Evolutionary conservation across 2,329 filamentous ascomycete species (phyloP).

Genomic region (Alternaria tenuissima): DNA sequence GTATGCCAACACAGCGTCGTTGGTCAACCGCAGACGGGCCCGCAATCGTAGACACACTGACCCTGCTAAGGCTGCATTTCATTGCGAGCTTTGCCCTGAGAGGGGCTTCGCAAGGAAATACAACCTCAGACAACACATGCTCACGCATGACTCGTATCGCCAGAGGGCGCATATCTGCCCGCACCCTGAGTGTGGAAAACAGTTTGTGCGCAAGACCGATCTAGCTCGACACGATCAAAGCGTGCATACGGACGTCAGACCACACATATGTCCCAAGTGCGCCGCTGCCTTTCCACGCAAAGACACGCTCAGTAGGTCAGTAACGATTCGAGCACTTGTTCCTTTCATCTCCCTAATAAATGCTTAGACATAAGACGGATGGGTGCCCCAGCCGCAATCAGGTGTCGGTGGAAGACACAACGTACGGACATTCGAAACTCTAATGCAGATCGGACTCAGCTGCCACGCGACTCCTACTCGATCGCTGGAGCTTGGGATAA

Average conservation of each 20-base stretch:
- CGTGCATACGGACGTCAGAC: slow-evolving; percentile 78
- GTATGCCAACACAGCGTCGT: slow-evolving; percentile 8
- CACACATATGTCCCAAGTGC: slow-evolving; percentile 76
- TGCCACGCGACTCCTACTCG: slow-evolving; percentile 12
- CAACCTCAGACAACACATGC: slow-evolving; percentile 87
- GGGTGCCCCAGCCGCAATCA: slow-evolving; percentile 70
- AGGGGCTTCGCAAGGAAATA: slow-evolving; percentile 84
- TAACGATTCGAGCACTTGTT: neutral
- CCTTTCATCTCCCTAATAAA: slow-evolving; percentile 26
- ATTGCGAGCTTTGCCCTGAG: slow-evolving; percentile 73
- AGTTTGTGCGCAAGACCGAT: slow-evolving; percentile 85
- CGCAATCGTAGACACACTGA: slow-evolving; percentile 31
- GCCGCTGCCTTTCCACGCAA: slow-evolving; percentile 77
- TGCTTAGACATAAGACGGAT: slow-evolving; percentile 74
- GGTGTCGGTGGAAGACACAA: neutral
- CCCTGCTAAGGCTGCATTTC: slow-evolving; percentile 58
- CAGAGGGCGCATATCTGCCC: slow-evolving; percentile 75
- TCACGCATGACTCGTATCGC: slow-evolving; percentile 79
- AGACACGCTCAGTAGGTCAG: slow-evolving; percentile 81
- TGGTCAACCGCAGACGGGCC: slow-evolving; percentile 10
- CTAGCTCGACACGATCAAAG: slow-evolving; percentile 65
- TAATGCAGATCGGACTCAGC: slow-evolving; percentile 16
- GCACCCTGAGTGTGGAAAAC: slow-evolving; percentile 71
- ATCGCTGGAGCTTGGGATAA: slow-evolving; percentile 6
- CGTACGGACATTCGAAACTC: slow-evolving; percentile 14